Base-by-base conservation (phyloP, 441 rosid genomes). In the Adansonia madagascariensis region DNA sequence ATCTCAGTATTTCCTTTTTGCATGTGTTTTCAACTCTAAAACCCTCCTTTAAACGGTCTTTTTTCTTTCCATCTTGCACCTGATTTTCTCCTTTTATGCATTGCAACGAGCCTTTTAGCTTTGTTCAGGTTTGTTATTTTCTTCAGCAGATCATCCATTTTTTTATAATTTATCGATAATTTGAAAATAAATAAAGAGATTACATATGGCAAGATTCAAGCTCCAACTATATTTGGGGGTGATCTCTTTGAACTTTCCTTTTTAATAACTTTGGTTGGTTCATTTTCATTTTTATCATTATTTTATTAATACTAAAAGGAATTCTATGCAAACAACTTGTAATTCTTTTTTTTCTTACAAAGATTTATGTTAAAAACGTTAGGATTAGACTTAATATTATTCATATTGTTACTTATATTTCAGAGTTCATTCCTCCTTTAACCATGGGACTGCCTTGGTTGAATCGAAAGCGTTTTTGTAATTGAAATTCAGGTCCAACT, bases 401-500 rank as follows among this genome's bases (percentile, higher is more conserved):
- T 61, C 66, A 4, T 61, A 24, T 61, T 27, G 17, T 27, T 61
- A 8, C 14, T 27, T 27, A 24, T 27, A 43, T 27, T 61, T 60
- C 65, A 12, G 67, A 14, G n/a, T 41, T 41, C 71, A n/a, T 24
- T 24, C 27, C 22, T 65, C 27, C 71, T 65, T 41, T 18, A 41
- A 41, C 39, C 50, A 64, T 64, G 22, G 12, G 12, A 24, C 27
- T 24, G 11, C 39, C 20, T 64, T 8, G 22, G 47, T 64, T 39
- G 49, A 6, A 2, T 35, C 39, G 8, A 47, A 64, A 41, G 8
- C 69, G 1, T 4, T 2, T 39, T 3, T 53, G 31, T 50, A 12
- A n/a, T 44, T 63, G 17, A 17, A 14, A 60, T 17, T 67, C 91
- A 94, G 98, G 86, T 79, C 81, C 47, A 86, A 88, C 79, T 87